These are phyloP conservation scores for Fusarium marasasianum DNA, from an alignment of 2,329 filamentous ascomycete species.

Conservation along the genomic window DNA sequence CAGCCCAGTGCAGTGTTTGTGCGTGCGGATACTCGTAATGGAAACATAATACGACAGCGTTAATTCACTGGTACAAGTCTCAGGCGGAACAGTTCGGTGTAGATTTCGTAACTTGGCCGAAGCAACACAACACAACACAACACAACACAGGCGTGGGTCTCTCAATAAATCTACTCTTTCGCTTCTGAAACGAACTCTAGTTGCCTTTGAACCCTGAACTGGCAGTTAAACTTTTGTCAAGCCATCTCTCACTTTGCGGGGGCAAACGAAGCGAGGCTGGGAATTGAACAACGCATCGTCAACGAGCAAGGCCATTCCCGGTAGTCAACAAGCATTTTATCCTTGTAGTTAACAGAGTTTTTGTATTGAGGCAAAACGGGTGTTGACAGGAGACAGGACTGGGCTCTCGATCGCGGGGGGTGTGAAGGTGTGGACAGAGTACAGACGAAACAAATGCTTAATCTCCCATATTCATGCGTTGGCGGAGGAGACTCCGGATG, in stretches of 20 bases:
- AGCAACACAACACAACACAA: background rate
- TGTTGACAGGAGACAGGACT: background rate
- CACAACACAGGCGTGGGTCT: constrained; percentile 5
- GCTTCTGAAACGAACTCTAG: background rate
- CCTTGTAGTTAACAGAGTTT: constrained; percentile 1
- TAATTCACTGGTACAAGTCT: background rate
- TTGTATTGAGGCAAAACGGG: constrained; percentile 10
- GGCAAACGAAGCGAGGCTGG: constrained; percentile 16
- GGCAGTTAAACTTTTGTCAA: background rate
- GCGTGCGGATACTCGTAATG: background rate
- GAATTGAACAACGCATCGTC: constrained; percentile 30
- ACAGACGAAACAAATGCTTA: constrained; percentile 28
- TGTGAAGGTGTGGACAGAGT: background rate
- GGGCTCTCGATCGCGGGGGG: constrained; percentile 14
- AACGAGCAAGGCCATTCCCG: constrained; percentile 15
- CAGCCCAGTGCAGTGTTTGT: background rate
- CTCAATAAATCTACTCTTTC: background rate
- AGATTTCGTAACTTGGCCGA: constrained; percentile 10
- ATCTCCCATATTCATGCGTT: constrained; percentile 43
- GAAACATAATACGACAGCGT: background rate
- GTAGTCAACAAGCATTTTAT: constrained; percentile 22
- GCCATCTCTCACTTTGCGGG: background rate
- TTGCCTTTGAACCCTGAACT: background rate
- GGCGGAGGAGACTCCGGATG: constrained; percentile 29
- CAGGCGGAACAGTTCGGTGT: background rate